A percentile compares a stretch with the other conserved stretches of the same genome.
These are phyloP conservation scores for Fusarium oligoseptatum DNA, from an alignment of 2,329 filamentous ascomycete species.

Conservation along the genomic window DNA sequence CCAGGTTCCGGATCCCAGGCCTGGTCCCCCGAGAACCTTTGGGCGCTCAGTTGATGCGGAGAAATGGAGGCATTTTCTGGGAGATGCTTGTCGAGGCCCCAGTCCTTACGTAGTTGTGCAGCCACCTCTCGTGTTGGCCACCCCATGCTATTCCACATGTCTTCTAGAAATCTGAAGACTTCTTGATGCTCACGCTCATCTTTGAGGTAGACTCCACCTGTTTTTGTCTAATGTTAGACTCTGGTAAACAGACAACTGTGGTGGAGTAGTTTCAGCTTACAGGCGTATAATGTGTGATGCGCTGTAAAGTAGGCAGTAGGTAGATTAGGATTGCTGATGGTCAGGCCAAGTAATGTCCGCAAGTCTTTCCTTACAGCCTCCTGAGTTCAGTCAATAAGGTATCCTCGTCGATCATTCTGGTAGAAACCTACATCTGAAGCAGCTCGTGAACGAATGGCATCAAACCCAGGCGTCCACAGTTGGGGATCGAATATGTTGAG, in stretches of 20 bases:
- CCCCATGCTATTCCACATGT: slow-evolving; percentile 31
- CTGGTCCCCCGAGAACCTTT: slow-evolving; percentile 14
- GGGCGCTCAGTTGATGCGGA: slow-evolving; percentile 9
- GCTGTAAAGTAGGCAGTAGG: slow-evolving; percentile 46
- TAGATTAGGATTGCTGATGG: slow-evolving; percentile 44
- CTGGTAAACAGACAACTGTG: not conserved
- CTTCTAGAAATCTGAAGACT: slow-evolving; percentile 24
- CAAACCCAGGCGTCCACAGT: slow-evolving; percentile 41
- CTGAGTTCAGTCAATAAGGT: slow-evolving; percentile 15
- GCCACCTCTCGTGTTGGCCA: slow-evolving; percentile 30
- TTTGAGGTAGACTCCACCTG: slow-evolving; percentile 30
- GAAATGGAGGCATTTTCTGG: slow-evolving; percentile 17
- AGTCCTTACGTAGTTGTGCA: slow-evolving; percentile 26
- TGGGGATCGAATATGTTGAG: slow-evolving; percentile 55
- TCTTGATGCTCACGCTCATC: slow-evolving; percentile 27
- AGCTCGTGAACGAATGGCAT: slow-evolving; percentile 36
- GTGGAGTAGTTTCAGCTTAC: slow-evolving; percentile 24
- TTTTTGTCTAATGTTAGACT: not conserved
- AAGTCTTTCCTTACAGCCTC: slow-evolving; percentile 41
- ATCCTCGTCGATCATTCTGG: too few species aligned
- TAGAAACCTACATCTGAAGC: slow-evolving; percentile 33
- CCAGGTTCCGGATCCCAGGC: slow-evolving; percentile 19
- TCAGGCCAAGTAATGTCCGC: slow-evolving; percentile 41
- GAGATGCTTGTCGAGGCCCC: slow-evolving; percentile 16
- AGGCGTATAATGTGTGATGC: slow-evolving; percentile 44